Percentiles rank a stretch among this genome's conserved stretches.
Conservation (phyloP, 495 filamentous ascomycete genomes). For the Cercophora newfieldiana region DNA sequence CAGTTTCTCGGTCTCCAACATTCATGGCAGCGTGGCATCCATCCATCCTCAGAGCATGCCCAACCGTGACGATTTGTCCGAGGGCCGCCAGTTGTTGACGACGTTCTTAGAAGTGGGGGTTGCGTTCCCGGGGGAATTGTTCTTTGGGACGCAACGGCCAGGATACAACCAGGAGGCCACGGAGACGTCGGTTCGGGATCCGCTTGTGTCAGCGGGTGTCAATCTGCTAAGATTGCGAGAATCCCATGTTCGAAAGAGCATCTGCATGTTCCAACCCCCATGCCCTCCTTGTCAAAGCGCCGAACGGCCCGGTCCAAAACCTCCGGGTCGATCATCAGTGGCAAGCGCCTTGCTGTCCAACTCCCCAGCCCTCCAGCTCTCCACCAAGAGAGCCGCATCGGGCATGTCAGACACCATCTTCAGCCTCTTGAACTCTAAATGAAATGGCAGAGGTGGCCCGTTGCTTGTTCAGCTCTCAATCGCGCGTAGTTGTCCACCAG, state of each 20-base stretch:
- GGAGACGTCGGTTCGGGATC: neutral
- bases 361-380: neutral
- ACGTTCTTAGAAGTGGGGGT: conserved; percentile 14
- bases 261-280: neutral
- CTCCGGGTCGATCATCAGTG: conserved; percentile 5
- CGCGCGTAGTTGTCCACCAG: no score
- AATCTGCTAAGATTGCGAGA: neutral
- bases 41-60: no score
- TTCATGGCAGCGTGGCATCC: no score
- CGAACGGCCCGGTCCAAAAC: neutral
- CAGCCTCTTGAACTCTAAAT: neutral
- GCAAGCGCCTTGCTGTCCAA: conserved; percentile 6
- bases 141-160: conserved; percentile 14
- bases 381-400: conserved; percentile 1
- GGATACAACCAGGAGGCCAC: no score
- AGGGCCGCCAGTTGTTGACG: neutral
- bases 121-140: conserved; percentile 1
- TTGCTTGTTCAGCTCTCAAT: neutral
- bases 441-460: no score
- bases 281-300: neutral
- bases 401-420: neutral
- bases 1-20: neutral
- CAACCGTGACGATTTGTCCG: no score
- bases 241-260: neutral
- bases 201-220: neutral